These are phyloP conservation scores for Heteromeles arbutifolia DNA, from an alignment of 306 rosid genomes.

Conservation along the genomic window DNA sequence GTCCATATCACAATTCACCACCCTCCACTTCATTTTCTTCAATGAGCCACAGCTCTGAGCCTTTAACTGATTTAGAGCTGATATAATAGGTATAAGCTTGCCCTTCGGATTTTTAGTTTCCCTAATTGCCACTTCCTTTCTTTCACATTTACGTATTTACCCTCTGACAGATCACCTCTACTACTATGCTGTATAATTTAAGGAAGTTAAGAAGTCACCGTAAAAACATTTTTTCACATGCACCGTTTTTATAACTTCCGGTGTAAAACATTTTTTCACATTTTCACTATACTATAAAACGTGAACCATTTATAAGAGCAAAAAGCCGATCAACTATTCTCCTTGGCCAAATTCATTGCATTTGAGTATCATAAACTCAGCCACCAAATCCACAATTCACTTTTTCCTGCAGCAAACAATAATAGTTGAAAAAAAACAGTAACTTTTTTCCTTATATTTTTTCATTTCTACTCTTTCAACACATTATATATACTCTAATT, in stretches of 20 bases:
- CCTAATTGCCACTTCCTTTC: background rate
- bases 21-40: background rate
- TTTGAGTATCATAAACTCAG: background rate
- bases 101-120: background rate
- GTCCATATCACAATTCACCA: constrained; percentile 29
- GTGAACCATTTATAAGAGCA: background rate
- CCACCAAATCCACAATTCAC: background rate
- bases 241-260: background rate
- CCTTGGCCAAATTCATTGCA: background rate
- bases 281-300: background rate
- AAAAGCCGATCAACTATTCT: background rate
- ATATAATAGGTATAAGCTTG: background rate
- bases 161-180: background rate
- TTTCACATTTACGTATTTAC: background rate
- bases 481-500: background rate
- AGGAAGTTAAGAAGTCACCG: background rate
- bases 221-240: background rate
- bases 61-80: background rate
- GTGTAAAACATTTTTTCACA: background rate
- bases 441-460: background rate
- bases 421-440: background rate
- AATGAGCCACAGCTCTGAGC: background rate
- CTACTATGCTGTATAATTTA: background rate
- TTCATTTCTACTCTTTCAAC: background rate
- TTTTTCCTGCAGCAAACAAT: background rate